phyloP scores from a whole-genome alignment of 1,284 basidiomycete species.

The Anthracocystis panici-leucophaei region DNA sequence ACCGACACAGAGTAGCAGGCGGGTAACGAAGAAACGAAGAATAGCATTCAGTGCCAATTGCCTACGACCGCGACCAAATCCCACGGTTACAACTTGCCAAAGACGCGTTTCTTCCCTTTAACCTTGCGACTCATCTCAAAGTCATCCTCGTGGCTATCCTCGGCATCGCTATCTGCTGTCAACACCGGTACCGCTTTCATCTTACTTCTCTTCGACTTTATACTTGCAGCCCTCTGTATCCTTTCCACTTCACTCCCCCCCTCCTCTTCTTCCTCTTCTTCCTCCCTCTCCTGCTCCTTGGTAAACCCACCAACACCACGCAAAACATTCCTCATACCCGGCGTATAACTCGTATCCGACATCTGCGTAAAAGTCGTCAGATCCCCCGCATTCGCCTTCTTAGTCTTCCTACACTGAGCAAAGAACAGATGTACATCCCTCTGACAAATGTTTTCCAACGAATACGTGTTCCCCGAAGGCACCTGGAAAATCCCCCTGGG shows the following conservation, averaged over 20 bases:
- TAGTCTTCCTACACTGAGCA: constrained; percentile 83
- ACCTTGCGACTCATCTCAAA: constrained; percentile 39
- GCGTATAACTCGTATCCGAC: constrained; percentile 43
- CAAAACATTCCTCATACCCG: neutral
- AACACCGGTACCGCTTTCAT: neutral
- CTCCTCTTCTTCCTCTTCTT: constrained; percentile 1
- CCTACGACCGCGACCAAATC: neutral
- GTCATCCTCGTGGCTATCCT: constrained; percentile 38
- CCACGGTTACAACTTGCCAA: constrained; percentile 16
- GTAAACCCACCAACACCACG: neutral
- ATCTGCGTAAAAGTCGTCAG: constrained; percentile 45
- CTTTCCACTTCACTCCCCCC: neutral
- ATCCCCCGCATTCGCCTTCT: constrained; percentile 31
- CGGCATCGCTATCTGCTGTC: constrained; percentile 18
- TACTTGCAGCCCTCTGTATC: neutral
- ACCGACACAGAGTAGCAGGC: neutral
- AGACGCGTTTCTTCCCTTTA: constrained; percentile 31
- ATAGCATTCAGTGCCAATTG: neutral
- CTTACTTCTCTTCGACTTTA: neutral
- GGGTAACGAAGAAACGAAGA: neutral
- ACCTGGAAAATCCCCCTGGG: constrained; percentile 90
- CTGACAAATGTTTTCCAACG: constrained; percentile 85
- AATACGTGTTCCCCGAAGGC: constrained; percentile 89
- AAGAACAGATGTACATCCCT: constrained; percentile 89
- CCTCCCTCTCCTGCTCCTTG: neutral